These are phyloP conservation scores for Daldinia childiae DNA, from an alignment of 495 filamentous ascomycete species.

Conservation along the genomic window DNA sequence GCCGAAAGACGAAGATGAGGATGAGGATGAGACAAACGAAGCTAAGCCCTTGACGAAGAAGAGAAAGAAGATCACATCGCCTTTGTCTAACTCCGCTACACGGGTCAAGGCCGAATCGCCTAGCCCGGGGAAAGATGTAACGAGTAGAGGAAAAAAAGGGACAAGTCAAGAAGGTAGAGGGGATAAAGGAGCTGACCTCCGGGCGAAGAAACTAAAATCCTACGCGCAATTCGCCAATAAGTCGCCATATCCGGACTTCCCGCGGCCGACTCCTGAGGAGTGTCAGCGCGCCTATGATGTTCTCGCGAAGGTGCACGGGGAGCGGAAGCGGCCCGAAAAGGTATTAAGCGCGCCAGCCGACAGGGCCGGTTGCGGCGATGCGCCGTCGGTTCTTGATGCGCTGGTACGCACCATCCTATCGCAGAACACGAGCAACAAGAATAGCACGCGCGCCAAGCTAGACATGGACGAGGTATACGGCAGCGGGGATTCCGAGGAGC, in stretches of 20 bases:
- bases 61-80: neutral
- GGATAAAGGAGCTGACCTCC: slow-evolving; percentile 1
- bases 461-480: slow-evolving; percentile 78
- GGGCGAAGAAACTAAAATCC: slow-evolving; percentile 47
- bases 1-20: neutral
- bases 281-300: slow-evolving; percentile 74
- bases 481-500: slow-evolving; percentile 65
- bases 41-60: neutral
- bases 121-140: neutral
- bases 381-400: slow-evolving; percentile 86
- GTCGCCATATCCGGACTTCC: slow-evolving; percentile 74
- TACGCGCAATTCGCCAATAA: slow-evolving; percentile 45
- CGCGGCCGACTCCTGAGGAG: slow-evolving; percentile 73
- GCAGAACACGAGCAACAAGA: slow-evolving; percentile 73
- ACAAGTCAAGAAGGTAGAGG: neutral
- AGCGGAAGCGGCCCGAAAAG: slow-evolving; percentile 66
- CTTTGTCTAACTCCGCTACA: neutral
- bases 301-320: slow-evolving; percentile 72
- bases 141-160: neutral
- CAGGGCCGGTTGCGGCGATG: slow-evolving; percentile 84
- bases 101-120: neutral
- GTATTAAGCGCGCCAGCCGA: slow-evolving; percentile 72
- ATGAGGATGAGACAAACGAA: neutral
- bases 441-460: slow-evolving; percentile 73
- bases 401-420: slow-evolving; percentile 81